Base-by-base conservation (phyloP, 768 basidiomycete genomes). In the Amanita pallidorosea region DNA sequence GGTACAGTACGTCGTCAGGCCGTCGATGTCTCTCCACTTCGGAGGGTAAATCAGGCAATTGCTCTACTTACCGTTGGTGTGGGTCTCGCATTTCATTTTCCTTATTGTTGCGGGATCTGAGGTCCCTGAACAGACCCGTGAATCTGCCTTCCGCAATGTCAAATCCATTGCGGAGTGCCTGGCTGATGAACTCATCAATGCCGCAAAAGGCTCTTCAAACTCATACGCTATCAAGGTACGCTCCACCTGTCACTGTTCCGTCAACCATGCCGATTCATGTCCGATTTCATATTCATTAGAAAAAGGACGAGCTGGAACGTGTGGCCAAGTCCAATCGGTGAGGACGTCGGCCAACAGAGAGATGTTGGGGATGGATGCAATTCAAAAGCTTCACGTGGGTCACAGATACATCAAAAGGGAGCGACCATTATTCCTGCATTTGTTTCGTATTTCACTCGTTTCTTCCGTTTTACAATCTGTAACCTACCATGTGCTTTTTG, bases 261-360 rank as follows among this genome's bases (percentile, higher is more conserved):
- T 22, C 5, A 25, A n/a, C n/a, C 35, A 17, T 38, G 29, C 31
- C 25, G 6, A 3, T 36, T 49, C 34, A n/a, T 18, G 22, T 42
- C n/a, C 33, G 13, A 43, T 17, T 27, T 12, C 42, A 9, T 20
- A 4, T 52, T 40, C 33, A 54, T 61, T 64, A 89, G 91, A 94
- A 94, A 89, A 96, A 94, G 77, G 94, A 97, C 71, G 95, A 99
- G 72, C 83, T 99, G 58, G 95, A 99, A 79, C 94, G 95, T 79
- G 96, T 99, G 52, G 96, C 96, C 76, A 98, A 97, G 77, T 96
- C 93, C 72, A 99, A 99, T 78, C 90, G 95, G 81, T 99, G 81
- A 51, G 15, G 34, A 23, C 11, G 23, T 45, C n/a, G 11, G 18
- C 27, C 25, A 15, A 17, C 40, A 11, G 33, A 11, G 33, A 33